Evolutionary conservation across 2,329 filamentous ascomycete genomes (phyloP).

Genomic region (Cercospora sp.): DNA sequence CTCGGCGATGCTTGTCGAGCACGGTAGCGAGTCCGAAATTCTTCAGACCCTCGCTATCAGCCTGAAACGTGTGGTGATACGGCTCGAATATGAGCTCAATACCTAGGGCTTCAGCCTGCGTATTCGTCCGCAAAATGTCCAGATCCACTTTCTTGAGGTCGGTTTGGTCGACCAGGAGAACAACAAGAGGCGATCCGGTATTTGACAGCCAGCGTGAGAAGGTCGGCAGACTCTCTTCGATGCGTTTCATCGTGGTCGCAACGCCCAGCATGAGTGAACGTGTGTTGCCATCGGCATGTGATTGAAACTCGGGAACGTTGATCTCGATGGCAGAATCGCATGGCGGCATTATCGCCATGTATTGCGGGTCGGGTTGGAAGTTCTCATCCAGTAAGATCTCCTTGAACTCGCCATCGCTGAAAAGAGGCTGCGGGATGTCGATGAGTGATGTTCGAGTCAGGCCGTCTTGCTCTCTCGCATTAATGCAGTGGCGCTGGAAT

Average conservation of each 20-base stretch:
- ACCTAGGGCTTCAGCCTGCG: conserved; percentile 20
- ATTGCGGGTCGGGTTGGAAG: conserved; percentile 12
- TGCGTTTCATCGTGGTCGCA: conserved; percentile 29
- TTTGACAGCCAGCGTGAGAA: conserved; percentile 32
- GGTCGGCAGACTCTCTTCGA: conserved; percentile 28
- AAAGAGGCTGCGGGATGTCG: conserved; percentile 13
- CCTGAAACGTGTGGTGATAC: conserved; percentile 20
- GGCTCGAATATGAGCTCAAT: conserved; percentile 31
- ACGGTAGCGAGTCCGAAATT: conserved; percentile 32
- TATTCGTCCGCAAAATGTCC: conserved; percentile 15
- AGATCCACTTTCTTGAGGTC: conserved; percentile 20
- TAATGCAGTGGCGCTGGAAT: conserved; percentile 27
- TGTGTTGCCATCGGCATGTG: conserved; percentile 20
- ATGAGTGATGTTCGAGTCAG: conserved; percentile 23
- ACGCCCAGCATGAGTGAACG: conserved; percentile 30
- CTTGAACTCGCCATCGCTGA: conserved; percentile 4
- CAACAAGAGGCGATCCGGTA: conserved; percentile 30
- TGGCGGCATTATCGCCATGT: conserved; percentile 21
- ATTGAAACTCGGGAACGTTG: conserved; percentile 26
- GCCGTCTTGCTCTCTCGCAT: conserved; percentile 17
- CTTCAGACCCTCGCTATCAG: conserved; percentile 29
- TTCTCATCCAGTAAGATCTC: conserved; percentile 22
- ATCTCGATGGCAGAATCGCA: conserved; percentile 22
- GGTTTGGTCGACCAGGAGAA: conserved; percentile 29
- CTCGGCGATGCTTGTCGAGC: conserved; percentile 22